Conservation (phyloP, 352 stramenopile genomes). For the Globisporangium okanoganense region DNA sequence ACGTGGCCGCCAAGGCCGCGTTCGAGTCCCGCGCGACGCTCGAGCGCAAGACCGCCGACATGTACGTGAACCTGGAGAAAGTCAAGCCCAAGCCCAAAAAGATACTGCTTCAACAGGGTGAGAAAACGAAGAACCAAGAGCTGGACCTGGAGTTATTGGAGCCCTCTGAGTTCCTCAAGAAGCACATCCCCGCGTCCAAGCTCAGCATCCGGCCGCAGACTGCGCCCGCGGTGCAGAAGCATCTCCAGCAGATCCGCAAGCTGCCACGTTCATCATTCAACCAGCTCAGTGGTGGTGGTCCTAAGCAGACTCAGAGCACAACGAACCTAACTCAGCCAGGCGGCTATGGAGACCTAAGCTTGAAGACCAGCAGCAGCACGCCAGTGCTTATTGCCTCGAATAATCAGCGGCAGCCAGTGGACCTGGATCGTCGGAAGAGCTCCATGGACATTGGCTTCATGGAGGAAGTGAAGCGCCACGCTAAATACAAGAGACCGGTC, state of each 20-base stretch:
- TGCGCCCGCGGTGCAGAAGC: constrained; percentile 18
- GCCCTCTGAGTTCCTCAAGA: constrained; percentile 50
- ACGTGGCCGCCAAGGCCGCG: constrained; percentile 34
- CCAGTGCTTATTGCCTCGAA: not conserved
- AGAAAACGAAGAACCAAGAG: not conserved
- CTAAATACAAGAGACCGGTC: constrained; percentile 11
- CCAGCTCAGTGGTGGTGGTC: not conserved
- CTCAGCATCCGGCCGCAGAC: constrained; percentile 44
- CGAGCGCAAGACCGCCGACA: constrained; percentile 41
- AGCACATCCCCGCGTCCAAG: constrained; percentile 30
- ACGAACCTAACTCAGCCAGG: not conserved
- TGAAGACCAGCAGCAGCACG: constrained; percentile 9
- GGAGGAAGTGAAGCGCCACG: constrained; percentile 42
- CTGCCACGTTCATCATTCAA: not conserved
- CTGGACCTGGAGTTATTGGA: constrained; percentile 22
- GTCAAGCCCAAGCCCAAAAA: constrained; percentile 11
- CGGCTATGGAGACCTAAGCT: constrained; percentile 4
- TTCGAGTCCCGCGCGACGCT: constrained; percentile 36
- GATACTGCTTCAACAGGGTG: not conserved
- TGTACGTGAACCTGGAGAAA: constrained; percentile 52
- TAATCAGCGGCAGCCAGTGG: not conserved
- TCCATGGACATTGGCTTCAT: constrained; percentile 50
- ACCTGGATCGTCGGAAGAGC: constrained; percentile 18
- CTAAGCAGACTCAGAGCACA: not conserved
- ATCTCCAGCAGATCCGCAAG: not conserved